Evolutionary conservation across 1,139 yeast species (phyloP), one percentile per base, ranked within the genome.

Genomic region (Candida mesenterica): DNA sequence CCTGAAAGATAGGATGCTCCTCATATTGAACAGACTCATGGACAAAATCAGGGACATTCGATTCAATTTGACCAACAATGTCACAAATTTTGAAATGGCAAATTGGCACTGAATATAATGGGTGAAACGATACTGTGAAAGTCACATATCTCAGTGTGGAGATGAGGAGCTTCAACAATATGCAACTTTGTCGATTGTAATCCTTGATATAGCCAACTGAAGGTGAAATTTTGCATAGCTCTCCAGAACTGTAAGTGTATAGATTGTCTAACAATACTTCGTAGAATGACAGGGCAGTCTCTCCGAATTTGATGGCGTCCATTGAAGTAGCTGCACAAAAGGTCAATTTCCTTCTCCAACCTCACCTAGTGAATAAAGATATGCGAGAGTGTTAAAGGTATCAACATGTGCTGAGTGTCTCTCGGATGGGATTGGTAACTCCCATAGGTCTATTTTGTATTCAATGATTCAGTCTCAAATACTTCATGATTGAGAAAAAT

Each of bases 81-180:
- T 26, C 18, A 20, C 34, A 30, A 24, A 44, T 32, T 13, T 59
- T 50, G 34, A 62, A 59, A 36, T 58, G 48, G 22, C 62, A 42
- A 5, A 65, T 55, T 0, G 75, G 75, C 1, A 57, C 65, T 23
- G 34, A 39, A 41, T 61, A 68, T 32, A 61, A 53, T 10, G 44
- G 44, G 40, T 65, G 64, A 40, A 45, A 66, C 2, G 59, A 50
- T 2, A 67, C 38, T 1, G 67, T 58, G 26, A 64, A 49, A 3
- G 54, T 49, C 5, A 25, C 17, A 12, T 13, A 12, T 15, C 6
- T 12, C 4, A 4, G 12, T 17, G 15, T 13, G 8, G 15, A 25
- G 15, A 6, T 4, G 15, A 6, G 8, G 8, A 25, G 12, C 15
- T 25, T 25, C 4, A 25, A 7, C 5, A 25, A 10, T 25, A 25